Base-by-base conservation (phyloP, 371 early-diverging fungal genomes). In the Chytridium lagenaria region DNA sequence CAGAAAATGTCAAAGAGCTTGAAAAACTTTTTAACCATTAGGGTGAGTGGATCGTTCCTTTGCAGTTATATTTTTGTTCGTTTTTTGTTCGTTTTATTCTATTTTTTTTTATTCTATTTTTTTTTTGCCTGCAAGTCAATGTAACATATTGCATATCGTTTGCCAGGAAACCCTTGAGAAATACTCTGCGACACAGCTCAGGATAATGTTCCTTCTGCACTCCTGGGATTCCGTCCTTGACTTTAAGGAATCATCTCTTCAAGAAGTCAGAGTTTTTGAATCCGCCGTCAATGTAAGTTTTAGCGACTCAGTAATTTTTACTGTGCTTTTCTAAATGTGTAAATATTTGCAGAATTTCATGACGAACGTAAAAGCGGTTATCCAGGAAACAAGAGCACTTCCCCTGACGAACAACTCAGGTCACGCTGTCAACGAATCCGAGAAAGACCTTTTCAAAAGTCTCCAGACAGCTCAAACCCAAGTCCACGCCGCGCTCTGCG, bases 1-100 rank as follows among this genome's bases (percentile, higher is more conserved):
- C 90, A 91, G 77, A 99, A 99, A 87, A 99, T 99, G 99, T 94
- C 95, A 76, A 99, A 99, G 88, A 93, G 94, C 74, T 84, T 99
- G 49, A 99, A 99, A 88, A 99, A 99, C 87, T 99, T 99, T 83
- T 92, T 97, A 70, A 92, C 97, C 1, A 96, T 99, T 64, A 87
- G 90, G 75, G 87, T 86, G 71, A 26, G 33, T 70, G 7, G 50
- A 59, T 5, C 30, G 16, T 40, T 39, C 23, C 28, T 26, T 40
- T 19, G 61, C 26, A 30, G 34, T 22, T 38, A 52, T 52, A 59
- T 57, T 49, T 31, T 64, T 1, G 30, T 30, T 2, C 51, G n/a
- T 67, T 40, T 77, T 1, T 3, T 50, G 70, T n/a, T n/a, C n/a
- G n/a, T n/a, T n/a, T n/a, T n/a, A n/a, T n/a, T n/a, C n/a, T n/a